Base-by-base conservation (phyloP, 345 rosid species). In the Euphorbia peplus region DNA sequence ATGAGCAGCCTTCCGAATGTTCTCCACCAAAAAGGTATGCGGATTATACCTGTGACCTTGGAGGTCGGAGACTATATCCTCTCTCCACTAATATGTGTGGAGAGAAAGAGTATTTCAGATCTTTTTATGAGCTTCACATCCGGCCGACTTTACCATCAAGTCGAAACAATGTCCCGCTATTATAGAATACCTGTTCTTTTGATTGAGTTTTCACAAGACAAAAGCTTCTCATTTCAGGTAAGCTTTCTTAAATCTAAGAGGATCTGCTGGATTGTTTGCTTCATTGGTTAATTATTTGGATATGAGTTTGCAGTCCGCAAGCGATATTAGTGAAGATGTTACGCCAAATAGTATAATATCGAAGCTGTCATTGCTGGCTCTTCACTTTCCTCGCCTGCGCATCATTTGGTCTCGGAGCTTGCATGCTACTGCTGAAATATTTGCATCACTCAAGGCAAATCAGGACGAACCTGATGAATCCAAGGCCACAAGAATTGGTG, bases 1-100 rank as follows among this genome's bases (percentile, higher is more conserved):
- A 95, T 95, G 99, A 95, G 99, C 82, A 95, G 97, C 81, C 88
- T 95, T 59, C 99, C 99, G 6, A 95, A 91, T 81, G 96, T 95
- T 71, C 96, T 95, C 75, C 98, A 95, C 77, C 99, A 83, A 80
- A 91, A 87, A 81, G 96, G 98, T 59, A 90, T 91, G 92, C 87
- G 84, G 60, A 86, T 91, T 73, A 85, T 88, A 76, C 99, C 99
- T 1, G 93, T 95, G 58, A 87, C 91, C 60, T 75, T 95, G 80
- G 98, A 95, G 77, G 96, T 95, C 29, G 99, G 99, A 12, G 98
- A 95, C 75, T 95, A 95, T 78, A 80, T 95, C 67, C 86, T 95
- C 16, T 95, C 98, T 10, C 96, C 98, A 19, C 77, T 80, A 66
- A 85, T 95, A 71, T 90, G 98, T 32, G 93, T 95, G 5, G 99